Evolutionary conservation across 176 grass and related monocot species (phyloP).

Genomic region (Aechmea fasciata): DNA sequence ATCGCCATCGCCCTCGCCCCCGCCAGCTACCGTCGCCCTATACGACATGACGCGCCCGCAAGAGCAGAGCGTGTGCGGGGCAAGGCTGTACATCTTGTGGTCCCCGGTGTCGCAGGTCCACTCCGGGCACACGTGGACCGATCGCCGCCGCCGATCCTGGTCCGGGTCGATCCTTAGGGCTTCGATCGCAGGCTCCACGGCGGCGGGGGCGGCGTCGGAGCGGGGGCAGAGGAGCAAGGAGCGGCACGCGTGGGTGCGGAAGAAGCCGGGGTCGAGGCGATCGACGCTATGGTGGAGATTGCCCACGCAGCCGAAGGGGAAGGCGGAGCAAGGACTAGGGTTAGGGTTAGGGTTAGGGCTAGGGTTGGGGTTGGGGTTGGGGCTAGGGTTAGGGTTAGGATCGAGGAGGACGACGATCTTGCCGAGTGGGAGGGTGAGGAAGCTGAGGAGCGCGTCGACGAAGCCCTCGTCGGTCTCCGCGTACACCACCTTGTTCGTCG

Average conservation of each 20-base stretch:
- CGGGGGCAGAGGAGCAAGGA: slow-evolving; percentile 20
- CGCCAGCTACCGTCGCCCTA: not conserved
- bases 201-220: not conserved
- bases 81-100: not conserved
- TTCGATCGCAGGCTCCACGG: not conserved
- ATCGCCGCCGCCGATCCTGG: not conserved
- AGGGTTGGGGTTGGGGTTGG: slow-evolving; percentile 9
- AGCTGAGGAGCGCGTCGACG: slow-evolving; percentile 45
- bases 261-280: not conserved
- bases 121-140: not conserved
- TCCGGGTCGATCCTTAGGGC: not conserved
- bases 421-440: slow-evolving; percentile 44
- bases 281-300: slow-evolving; percentile 29
- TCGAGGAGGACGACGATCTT: slow-evolving; percentile 22
- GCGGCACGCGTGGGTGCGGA: slow-evolving; percentile 21
- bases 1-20: fast-evolving
- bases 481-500: slow-evolving; percentile 25
- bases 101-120: not conserved
- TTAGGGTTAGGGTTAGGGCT: slow-evolving; percentile 10
- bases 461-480: slow-evolving; percentile 45
- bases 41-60: slow-evolving; percentile 8
- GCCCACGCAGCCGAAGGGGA: slow-evolving; percentile 20
- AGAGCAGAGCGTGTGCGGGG: not conserved
- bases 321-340: slow-evolving; percentile 9
- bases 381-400: slow-evolving; percentile 23